phyloP scores from a whole-genome alignment of 352 stramenopile species.

The Phytophthora crassamura region DNA sequence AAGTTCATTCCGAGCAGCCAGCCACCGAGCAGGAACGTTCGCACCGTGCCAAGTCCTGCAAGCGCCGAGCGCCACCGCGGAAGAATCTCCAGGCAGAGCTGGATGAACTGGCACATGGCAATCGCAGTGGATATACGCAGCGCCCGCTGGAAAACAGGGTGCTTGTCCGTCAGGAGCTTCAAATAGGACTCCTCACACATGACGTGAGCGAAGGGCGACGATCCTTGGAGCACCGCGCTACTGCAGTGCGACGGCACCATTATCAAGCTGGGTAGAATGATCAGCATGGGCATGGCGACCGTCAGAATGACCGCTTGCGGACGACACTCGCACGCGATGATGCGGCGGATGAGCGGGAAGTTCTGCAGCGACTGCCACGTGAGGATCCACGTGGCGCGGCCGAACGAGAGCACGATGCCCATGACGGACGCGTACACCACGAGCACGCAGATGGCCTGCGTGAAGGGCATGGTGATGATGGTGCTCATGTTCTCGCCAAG shows the following conservation, averaged over 20 bases:
- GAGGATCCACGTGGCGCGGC: slow-evolving; percentile 87
- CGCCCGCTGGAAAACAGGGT: slow-evolving; percentile 86
- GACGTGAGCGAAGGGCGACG: slow-evolving; percentile 45
- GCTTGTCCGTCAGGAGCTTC: slow-evolving; percentile 82
- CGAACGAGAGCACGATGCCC: slow-evolving; percentile 85
- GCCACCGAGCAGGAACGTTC: slow-evolving; percentile 65
- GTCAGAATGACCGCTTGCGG: slow-evolving; percentile 84
- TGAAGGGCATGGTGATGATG: slow-evolving; percentile 84
- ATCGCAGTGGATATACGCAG: slow-evolving; percentile 84
- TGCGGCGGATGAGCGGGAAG: slow-evolving; percentile 87
- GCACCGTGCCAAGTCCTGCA: slow-evolving; percentile 50
- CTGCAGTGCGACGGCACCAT: slow-evolving; percentile 70
- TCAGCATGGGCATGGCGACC: slow-evolving; percentile 74
- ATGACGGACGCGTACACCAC: slow-evolving; percentile 87
- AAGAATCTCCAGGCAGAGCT: slow-evolving; percentile 85
- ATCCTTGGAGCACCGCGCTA: slow-evolving; percentile 34
- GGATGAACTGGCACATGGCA: slow-evolving; percentile 85
- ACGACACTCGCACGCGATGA: slow-evolving; percentile 78
- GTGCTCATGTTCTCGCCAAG: slow-evolving; percentile 87
- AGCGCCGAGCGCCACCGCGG: slow-evolving; percentile 73
- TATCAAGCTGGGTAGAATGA: slow-evolving; percentile 80
- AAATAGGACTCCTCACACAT: slow-evolving; percentile 88
- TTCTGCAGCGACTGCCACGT: slow-evolving; percentile 90
- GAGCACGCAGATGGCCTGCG: slow-evolving; percentile 78
- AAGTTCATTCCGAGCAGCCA: slow-evolving; percentile 72